Conservation (phyloP, 441 rosid species). For the Pelargonium myrrhifolium region DNA sequence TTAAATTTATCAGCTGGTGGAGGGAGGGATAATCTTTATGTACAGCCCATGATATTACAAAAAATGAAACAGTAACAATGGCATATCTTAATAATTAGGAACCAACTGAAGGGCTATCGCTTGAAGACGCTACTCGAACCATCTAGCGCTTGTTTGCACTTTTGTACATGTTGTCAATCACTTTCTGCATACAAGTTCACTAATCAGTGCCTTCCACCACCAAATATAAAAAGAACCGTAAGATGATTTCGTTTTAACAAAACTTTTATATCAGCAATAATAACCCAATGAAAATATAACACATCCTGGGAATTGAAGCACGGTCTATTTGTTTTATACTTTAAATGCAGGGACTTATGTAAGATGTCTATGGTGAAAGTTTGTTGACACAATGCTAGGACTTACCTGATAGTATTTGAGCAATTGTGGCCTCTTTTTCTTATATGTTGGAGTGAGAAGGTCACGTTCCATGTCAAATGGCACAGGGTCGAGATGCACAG, state of each 20-base stretch:
- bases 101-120: neutral
- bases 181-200: slow-evolving; percentile 34
- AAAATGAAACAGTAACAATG: neutral
- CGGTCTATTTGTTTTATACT: too few relatives aligned
- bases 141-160: slow-evolving; percentile 34
- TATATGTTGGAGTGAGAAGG: slow-evolving; percentile 86
- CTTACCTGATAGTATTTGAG: slow-evolving; percentile 69
- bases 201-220: too few relatives aligned
- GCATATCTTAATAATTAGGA: neutral
- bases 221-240: too few relatives aligned
- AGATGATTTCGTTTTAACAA: too few relatives aligned
- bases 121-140: neutral
- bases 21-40: slow-evolving; percentile 6
- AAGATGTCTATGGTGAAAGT: neutral
- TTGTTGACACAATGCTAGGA: neutral
- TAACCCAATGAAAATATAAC: too few relatives aligned
- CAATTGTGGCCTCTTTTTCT: slow-evolving; percentile 92
- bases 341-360: too few relatives aligned
- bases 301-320: neutral
- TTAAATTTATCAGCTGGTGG: neutral
- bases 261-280: too few relatives aligned
- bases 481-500: slow-evolving; percentile 73
- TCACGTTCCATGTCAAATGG: slow-evolving; percentile 84
- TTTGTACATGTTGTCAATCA: slow-evolving; percentile 68
- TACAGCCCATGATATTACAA: slow-evolving; percentile 14